Percentiles rank a stretch among this genome's conserved stretches.
phyloP scores from a whole-genome alignment of 139 green algal species.

The Marvania coccoides region DNA sequence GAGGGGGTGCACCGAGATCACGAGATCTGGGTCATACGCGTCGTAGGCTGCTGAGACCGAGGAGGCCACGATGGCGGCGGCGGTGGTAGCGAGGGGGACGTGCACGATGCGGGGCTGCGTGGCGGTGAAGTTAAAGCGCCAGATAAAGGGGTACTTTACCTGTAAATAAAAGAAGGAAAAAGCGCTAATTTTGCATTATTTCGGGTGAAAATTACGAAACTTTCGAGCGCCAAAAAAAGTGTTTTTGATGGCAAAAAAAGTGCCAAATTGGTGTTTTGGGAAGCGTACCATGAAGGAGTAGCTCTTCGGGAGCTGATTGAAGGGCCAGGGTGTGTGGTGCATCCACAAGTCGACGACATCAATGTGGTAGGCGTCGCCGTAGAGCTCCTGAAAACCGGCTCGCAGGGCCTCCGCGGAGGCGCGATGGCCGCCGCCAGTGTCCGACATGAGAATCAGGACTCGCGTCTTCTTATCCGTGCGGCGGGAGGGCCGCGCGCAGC shows the following conservation, averaged over 20 bases:
- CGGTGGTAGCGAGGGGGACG: constrained; percentile 44
- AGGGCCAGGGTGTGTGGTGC: constrained; percentile 82
- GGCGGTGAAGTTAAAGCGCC: constrained; percentile 50
- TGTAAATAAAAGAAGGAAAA: too few species aligned
- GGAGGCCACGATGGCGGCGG: constrained; percentile 28
- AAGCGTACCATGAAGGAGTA: constrained; percentile 97
- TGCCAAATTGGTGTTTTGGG: constrained; percentile 19
- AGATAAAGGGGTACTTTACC: constrained; percentile 71
- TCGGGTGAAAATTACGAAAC: too few species aligned
- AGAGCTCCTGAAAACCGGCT: constrained; percentile 77
- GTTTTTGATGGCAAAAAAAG: neutral
- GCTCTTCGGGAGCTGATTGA: constrained; percentile 78
- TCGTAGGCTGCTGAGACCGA: constrained; percentile 46
- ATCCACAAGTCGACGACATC: constrained; percentile 92
- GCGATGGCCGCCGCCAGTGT: constrained; percentile 93
- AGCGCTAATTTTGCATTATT: too few species aligned
- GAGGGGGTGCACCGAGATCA: constrained; percentile 95
- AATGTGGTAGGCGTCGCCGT: constrained; percentile 63
- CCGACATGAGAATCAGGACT: constrained; percentile 91
- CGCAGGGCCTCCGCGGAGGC: constrained; percentile 86
- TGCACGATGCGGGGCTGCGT: constrained; percentile 70
- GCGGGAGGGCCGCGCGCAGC: neutral
- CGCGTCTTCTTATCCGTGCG: constrained; percentile 7
- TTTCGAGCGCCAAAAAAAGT: too few species aligned
- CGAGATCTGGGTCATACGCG: constrained; percentile 62